Evolutionary conservation across 345 rosid genomes (phyloP).

Genomic region (Mercurialis annua): DNA sequence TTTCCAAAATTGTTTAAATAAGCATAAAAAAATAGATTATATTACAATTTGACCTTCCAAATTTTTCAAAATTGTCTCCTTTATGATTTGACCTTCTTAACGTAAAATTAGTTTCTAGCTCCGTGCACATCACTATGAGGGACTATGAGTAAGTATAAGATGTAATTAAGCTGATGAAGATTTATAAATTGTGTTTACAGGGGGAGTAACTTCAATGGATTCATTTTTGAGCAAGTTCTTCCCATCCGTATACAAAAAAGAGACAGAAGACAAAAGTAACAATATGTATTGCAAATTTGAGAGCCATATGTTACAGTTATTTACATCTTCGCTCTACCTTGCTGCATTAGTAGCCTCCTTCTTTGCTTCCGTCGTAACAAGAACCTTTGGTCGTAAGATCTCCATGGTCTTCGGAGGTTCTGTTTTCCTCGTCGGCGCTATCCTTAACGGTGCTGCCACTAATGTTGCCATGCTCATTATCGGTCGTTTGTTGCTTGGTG

Average conservation of each 20-base stretch:
- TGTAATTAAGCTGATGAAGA: not conserved
- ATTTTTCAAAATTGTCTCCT: too few relatives aligned
- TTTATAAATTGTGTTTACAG: conserved; percentile 19
- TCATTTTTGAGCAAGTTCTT: conserved; percentile 59
- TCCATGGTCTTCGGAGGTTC: conserved; percentile 67
- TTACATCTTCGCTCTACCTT: conserved; percentile 78
- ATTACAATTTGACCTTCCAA: too few relatives aligned
- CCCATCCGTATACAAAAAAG: conserved; percentile 44
- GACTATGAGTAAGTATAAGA: too few relatives aligned
- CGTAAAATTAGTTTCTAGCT: too few relatives aligned
- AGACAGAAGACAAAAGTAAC: conserved; percentile 23
- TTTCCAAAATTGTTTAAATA: too few relatives aligned
- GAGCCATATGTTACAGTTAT: conserved; percentile 54
- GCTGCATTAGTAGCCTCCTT: conserved; percentile 69
- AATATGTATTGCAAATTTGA: conserved; percentile 75
- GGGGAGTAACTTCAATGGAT: conserved; percentile 85
- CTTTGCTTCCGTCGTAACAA: conserved; percentile 52
- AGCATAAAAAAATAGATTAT: too few relatives aligned
- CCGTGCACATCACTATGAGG: too few relatives aligned
- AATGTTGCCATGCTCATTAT: conserved; percentile 52
- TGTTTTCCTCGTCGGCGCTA: conserved; percentile 54
- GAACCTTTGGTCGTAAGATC: conserved; percentile 54
- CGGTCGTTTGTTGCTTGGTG: conserved; percentile 69
- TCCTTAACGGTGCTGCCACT: conserved; percentile 55
- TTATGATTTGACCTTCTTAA: too few relatives aligned